Base-by-base conservation (phyloP, 2,329 filamentous ascomycete species). In the Chaetomiaceae sp. region DNA sequence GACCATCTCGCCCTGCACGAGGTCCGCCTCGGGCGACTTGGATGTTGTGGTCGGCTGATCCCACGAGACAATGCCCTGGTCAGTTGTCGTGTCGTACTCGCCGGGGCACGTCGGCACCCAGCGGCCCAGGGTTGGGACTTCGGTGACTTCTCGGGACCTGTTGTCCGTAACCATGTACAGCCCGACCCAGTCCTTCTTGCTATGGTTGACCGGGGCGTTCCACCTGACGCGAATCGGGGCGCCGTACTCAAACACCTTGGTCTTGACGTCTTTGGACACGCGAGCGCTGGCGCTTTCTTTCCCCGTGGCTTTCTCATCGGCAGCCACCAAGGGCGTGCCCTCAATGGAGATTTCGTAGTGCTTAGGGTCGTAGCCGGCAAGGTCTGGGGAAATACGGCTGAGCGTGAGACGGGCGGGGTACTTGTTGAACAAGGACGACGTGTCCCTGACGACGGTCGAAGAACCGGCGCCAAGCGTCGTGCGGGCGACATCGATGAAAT, bases 111-210 rank as follows among this genome's bases (percentile, higher is more conserved):
- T 91, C 1, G 91, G 87, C 30, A 90, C 77, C 94, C 94, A 99
- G 53, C 94, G 84, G 33, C 92, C 91, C 51, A 92, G 83, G 1
- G 90, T 95, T 4, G 89, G 83, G 9, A 96, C 82, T 48, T 89
- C 85, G 2, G 94, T 96, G 13, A 86, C 75, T 34, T 96, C 89
- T 36, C 92, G 83, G 7, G 89, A 94, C 6, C 84, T 81, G 66
- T 96, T 99, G 70, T 97, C 92, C 3, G 90, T 90, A 2, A 99
- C 90, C 81, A 91, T 90, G 74, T 97, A 99, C 5, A 99, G 77
- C 4, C 92, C 92, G 48, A 99, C 85, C 94, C 94, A 99, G 69
- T 99, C 94, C 64, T 86, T 87, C 67, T 87, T 90, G 72, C 85
- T 86, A 71, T 97, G 94, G 59, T 90, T 89, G 33, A 84, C 77